Evolutionary conservation across 495 filamentous ascomycete genomes (phyloP).

Genomic region (Diplogelasinospora grovesii): DNA sequence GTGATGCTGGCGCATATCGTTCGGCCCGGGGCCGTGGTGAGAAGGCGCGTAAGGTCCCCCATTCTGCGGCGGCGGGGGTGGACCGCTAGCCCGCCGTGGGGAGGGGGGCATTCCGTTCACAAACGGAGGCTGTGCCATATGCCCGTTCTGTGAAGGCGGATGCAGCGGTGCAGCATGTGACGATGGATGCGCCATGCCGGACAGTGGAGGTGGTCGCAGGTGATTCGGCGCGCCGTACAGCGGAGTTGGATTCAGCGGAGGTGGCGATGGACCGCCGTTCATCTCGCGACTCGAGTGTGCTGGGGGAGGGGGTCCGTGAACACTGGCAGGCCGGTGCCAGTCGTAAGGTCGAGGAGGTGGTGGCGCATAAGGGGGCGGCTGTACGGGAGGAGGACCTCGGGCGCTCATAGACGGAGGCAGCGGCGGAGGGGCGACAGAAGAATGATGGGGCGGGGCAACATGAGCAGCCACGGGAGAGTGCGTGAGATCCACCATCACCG

Average conservation of each 20-base stretch:
- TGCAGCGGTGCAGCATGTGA: constrained; percentile 17
- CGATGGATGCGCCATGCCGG: constrained; percentile 24
- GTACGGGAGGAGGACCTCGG: constrained; percentile 24
- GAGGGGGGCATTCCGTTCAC: constrained; percentile 35
- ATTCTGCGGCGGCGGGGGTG: constrained; percentile 20
- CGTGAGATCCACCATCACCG: too few species aligned
- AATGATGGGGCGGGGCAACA: constrained; percentile 32
- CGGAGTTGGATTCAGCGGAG: constrained; percentile 24
- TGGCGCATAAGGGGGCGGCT: constrained; percentile 20
- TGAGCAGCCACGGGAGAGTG: too few species aligned
- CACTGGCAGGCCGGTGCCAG: constrained; percentile 31
- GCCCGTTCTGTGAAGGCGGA: constrained; percentile 32
- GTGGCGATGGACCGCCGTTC: constrained; percentile 34
- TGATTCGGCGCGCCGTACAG: constrained; percentile 36
- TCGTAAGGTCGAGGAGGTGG: constrained; percentile 21
- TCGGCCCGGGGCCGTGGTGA: constrained; percentile 19
- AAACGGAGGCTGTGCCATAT: constrained; percentile 30
- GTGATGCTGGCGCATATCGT: constrained; percentile 31
- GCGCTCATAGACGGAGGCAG: constrained; percentile 20
- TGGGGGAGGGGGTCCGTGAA: constrained; percentile 28
- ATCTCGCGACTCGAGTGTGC: constrained; percentile 30
- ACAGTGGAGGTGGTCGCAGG: constrained; percentile 35
- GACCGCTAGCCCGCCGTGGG: constrained; percentile 28
- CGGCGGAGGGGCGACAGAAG: constrained; percentile 16
- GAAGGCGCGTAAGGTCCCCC: constrained; percentile 16